phyloP scores from a whole-genome alignment of 139 green algal genomes.

The Coccomyxa sp. region DNA sequence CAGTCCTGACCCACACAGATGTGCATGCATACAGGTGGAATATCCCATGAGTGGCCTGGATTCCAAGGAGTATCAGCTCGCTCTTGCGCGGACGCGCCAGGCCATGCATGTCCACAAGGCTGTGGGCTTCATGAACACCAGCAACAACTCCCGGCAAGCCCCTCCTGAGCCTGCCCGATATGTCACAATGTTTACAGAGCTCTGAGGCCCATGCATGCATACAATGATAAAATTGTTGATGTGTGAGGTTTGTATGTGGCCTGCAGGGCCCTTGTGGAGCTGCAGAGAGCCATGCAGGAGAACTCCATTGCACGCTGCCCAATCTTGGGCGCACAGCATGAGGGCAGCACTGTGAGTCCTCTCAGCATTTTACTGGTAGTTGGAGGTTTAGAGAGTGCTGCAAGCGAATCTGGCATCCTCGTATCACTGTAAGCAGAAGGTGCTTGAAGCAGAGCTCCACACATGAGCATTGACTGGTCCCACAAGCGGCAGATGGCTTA shows the following conservation, averaged over 20 bases:
- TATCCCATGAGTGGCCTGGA: constrained; percentile 15
- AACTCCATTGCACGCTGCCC: constrained; percentile 62
- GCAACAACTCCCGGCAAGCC: constrained; percentile 13
- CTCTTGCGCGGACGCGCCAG: constrained; percentile 66
- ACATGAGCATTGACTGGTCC: no score
- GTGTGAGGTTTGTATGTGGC: no score
- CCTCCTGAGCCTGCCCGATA: background rate
- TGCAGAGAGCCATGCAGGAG: constrained; percentile 57
- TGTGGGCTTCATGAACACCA: constrained; percentile 52
- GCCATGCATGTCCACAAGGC: constrained; percentile 54
- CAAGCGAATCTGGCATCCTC: no score
- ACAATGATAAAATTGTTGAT: no score
- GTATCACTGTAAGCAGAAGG: no score
- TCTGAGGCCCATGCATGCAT: no score
- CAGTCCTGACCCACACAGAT: background rate
- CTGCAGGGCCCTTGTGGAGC: constrained; percentile 66
- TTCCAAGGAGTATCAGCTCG: constrained; percentile 48
- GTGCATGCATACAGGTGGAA: background rate
- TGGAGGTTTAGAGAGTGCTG: no score
- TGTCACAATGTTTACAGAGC: no score
- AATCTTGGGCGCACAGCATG: constrained; percentile 44
- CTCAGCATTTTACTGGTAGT: no score
- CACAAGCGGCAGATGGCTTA: no score
- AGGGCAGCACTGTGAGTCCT: constrained; percentile 31
- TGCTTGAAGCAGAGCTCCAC: no score